Conservation (phyloP, 129 eudicot genomes). For the Ambrosia trifida region DNA sequence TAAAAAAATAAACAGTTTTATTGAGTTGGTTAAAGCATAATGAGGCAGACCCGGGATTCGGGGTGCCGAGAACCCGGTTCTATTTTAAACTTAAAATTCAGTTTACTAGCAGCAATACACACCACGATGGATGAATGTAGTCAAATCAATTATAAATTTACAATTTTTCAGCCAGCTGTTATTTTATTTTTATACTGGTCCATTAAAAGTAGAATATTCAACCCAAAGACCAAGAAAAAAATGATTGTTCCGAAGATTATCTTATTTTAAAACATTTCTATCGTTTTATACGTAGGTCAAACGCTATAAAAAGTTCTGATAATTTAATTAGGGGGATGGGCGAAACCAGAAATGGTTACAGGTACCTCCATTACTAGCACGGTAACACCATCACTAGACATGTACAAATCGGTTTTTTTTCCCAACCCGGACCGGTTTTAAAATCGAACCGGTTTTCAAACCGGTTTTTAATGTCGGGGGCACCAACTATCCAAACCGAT, state of each 20-base stretch:
- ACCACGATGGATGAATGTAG: conserved; percentile 37
- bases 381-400: no score
- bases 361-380: no score
- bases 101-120: conserved; percentile 16
- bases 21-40: conserved; percentile 34
- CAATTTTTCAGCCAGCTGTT: conserved; percentile 25
- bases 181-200: conserved; percentile 16
- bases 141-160: conserved; percentile 6
- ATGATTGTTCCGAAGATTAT: conserved; percentile 31
- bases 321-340: no score
- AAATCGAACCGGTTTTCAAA: no score
- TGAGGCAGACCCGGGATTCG: conserved; percentile 44
- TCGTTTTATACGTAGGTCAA: neutral
- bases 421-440: no score
- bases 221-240: conserved; percentile 26
- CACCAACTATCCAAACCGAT: no score
- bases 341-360: no score
- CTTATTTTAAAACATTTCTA: neutral
- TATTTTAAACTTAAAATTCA: conserved; percentile 8
- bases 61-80: conserved; percentile 33
- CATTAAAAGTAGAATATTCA: conserved; percentile 1
- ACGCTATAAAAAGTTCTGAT: neutral
- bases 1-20: conserved; percentile 6
- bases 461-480: no score
- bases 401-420: no score